Conservation (phyloP, 495 filamentous ascomycete species). For the Lindgomyces ingoldianus region DNA sequence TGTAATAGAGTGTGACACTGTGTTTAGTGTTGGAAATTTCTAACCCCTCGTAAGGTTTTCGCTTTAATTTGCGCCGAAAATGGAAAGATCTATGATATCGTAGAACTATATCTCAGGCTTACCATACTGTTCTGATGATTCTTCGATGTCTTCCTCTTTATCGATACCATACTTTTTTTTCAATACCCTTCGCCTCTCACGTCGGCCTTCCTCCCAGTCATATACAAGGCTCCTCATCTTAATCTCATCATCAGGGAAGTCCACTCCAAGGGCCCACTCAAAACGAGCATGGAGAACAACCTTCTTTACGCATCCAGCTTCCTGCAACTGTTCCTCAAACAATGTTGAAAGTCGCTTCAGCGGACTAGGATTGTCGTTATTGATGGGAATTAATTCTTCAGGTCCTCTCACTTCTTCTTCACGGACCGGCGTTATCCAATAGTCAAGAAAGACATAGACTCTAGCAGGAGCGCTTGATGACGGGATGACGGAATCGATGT, state of each 20-base stretch:
- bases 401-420: not conserved
- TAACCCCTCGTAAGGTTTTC: no score
- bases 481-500: not conserved
- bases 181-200: not conserved
- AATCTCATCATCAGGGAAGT: not conserved
- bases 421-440: not conserved
- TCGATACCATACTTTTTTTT: not conserved
- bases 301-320: not conserved
- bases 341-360: not conserved
- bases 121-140: no score
- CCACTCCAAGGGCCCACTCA: not conserved
- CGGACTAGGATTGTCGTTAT: not conserved
- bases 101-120: no score
- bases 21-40: no score
- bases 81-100: no score
- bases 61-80: no score
- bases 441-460: not conserved
- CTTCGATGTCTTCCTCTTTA: no score
- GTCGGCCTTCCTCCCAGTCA: not conserved
- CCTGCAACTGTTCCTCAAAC: not conserved
- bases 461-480: not conserved
- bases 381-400: not conserved
- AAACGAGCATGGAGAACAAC: not conserved
- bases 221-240: not conserved
- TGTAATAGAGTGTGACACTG: no score